Evolutionary conservation across 352 stramenopile genomes (phyloP).

Genomic region (Globisporangium ultimum): DNA sequence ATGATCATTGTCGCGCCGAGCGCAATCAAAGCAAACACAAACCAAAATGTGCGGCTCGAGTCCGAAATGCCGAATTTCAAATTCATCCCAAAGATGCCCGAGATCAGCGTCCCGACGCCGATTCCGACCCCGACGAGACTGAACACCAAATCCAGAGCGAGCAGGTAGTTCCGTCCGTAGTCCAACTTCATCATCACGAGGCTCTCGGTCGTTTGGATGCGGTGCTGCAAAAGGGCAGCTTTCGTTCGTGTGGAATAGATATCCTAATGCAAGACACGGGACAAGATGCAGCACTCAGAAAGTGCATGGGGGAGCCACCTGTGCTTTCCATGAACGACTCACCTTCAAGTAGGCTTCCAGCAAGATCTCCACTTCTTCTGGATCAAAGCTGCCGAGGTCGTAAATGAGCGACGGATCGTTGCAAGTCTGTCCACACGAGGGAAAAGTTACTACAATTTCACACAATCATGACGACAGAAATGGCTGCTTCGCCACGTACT

Average conservation of each 20-base stretch:
- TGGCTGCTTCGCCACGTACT: too few species aligned
- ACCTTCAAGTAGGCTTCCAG: constrained; percentile 13
- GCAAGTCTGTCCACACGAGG: too few species aligned
- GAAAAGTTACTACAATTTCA: too few species aligned
- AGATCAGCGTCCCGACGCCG: constrained; percentile 35
- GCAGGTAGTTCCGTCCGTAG: constrained; percentile 47
- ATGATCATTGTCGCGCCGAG: constrained; percentile 23
- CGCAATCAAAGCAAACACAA: constrained; percentile 24
- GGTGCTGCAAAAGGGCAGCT: constrained; percentile 56
- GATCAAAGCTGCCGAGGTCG: constrained; percentile 10
- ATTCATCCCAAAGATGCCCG: constrained; percentile 49
- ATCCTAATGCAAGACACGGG: constrained; percentile 22
- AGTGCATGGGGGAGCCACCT: too few species aligned
- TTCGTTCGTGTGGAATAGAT: constrained; percentile 71
- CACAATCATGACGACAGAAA: too few species aligned
- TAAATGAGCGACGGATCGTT: constrained; percentile 1
- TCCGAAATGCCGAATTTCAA: constrained; percentile 27
- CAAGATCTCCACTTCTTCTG: constrained; percentile 13
- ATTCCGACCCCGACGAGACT: constrained; percentile 30
- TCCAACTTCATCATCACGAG: constrained; percentile 52
- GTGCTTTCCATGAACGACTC: too few species aligned
- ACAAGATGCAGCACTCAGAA: constrained; percentile 12
- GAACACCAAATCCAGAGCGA: constrained; percentile 42
- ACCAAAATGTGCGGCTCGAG: constrained; percentile 26
- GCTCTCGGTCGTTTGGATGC: constrained; percentile 71